These are phyloP conservation scores for Erythrobasidium hasegawianum DNA, from an alignment of 1,284 basidiomycete genomes.

Conservation along the genomic window DNA sequence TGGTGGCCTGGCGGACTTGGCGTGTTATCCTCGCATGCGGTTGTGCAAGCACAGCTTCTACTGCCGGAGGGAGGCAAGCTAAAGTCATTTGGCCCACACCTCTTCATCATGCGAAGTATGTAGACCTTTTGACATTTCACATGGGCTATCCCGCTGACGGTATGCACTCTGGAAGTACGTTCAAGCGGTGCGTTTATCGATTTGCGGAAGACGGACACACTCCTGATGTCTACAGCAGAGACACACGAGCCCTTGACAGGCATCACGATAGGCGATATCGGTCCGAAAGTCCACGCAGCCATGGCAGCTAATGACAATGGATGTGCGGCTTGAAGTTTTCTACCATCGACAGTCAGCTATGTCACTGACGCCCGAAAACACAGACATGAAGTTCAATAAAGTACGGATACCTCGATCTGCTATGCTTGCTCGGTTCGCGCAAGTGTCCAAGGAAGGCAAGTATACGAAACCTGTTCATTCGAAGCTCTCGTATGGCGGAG, in stretches of 20 bases:
- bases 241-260: conserved; percentile 61
- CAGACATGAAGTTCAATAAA: conserved; percentile 58
- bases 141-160: too few relatives aligned
- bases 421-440: conserved; percentile 72
- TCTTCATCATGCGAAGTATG: conserved; percentile 67
- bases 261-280: conserved; percentile 70
- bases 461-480: conserved; percentile 68
- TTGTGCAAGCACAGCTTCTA: conserved; percentile 71
- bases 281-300: conserved; percentile 63
- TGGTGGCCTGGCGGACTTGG: conserved; percentile 78
- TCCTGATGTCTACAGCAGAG: conserved; percentile 53
- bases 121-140: too few relatives aligned
- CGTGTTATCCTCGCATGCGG: conserved; percentile 69
- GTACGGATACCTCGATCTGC: conserved; percentile 68
- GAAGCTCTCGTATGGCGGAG: conserved; percentile 72
- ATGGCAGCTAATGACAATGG: conserved; percentile 64
- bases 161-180: too few relatives aligned
- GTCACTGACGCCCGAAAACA: neutral
- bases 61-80: conserved; percentile 55
- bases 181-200: too few relatives aligned
- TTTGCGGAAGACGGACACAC: too few relatives aligned
- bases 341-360: conserved; percentile 21
- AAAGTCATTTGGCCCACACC: conserved; percentile 66
- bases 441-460: conserved; percentile 63
- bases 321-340: conserved; percentile 51